These are phyloP conservation scores for Chimonanthus praecox DNA, from an alignment of 164 flowering plant species.

Conservation along the genomic window DNA sequence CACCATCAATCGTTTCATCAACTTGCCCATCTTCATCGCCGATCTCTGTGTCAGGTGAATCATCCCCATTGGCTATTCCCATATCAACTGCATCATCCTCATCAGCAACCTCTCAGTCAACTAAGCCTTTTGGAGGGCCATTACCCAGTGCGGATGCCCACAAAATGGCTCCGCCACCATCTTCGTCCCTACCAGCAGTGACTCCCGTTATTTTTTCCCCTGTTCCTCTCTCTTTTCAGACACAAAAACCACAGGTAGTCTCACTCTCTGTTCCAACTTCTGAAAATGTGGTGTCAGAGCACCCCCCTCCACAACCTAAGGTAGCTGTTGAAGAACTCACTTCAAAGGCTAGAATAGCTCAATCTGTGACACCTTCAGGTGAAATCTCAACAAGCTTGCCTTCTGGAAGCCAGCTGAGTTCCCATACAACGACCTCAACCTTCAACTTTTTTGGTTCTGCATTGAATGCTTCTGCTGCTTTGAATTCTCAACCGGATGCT, in stretches of 20 bases:
- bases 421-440: constrained; percentile 6
- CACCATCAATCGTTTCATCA: constrained; percentile 7
- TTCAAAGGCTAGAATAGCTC: constrained; percentile 4
- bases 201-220: constrained; percentile 3
- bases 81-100: background rate
- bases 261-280: constrained; percentile 14
- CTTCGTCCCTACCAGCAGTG: constrained; percentile 5
- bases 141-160: constrained; percentile 15
- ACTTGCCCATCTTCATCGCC: constrained; percentile 6
- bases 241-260: constrained; percentile 13
- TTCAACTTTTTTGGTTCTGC: constrained; percentile 14
- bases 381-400: constrained; percentile 21
- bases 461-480: constrained; percentile 14
- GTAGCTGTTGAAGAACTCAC: constrained; percentile 6
- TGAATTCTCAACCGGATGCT: constrained; percentile 25
- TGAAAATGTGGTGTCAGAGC: constrained; percentile 10
- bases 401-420: constrained; percentile 30
- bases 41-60: constrained; percentile 13
- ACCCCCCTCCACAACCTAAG: constrained; percentile 17
- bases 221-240: constrained; percentile 19
- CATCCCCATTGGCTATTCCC: constrained; percentile 2
- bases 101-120: constrained; percentile 13
- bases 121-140: constrained; percentile 7
- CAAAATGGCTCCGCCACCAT: constrained; percentile 9
- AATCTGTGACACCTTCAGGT: constrained; percentile 16